A percentile compares a stretch with the other conserved stretches of the same genome.
These are phyloP conservation scores for Chlorella sorokiniana DNA, from an alignment of 139 green algal species.

Conservation along the genomic window DNA sequence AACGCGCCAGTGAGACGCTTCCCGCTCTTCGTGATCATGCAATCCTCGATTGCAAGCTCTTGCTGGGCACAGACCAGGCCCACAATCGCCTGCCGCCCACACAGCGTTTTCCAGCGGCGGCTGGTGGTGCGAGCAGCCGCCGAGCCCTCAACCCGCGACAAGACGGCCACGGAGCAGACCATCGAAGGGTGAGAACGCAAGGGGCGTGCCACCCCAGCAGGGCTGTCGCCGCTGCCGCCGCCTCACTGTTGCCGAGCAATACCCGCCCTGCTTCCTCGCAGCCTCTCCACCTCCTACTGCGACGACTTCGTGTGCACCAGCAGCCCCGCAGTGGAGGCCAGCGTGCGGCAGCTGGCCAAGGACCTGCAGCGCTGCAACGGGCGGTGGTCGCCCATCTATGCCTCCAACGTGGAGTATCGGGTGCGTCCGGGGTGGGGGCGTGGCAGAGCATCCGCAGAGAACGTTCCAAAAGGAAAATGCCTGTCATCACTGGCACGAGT, in stretches of 20 bases:
- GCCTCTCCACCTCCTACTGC: constrained; percentile 58
- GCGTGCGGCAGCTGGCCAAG: constrained; percentile 55
- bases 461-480: no score
- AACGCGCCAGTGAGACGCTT: no score
- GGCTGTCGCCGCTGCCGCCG: no score
- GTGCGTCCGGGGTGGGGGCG: not conserved
- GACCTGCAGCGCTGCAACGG: constrained; percentile 52
- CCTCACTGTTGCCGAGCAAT: no score
- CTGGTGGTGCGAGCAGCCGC: not conserved
- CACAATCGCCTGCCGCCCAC: no score
- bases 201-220: not conserved
- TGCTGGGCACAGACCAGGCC: no score
- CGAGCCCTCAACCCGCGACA: not conserved
- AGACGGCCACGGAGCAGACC: not conserved
- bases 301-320: constrained; percentile 79
- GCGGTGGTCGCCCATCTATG: constrained; percentile 44
- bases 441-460: no score
- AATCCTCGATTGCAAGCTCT: not conserved
- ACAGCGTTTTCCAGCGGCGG: not conserved
- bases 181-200: not conserved
- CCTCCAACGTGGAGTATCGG: constrained; percentile 47
- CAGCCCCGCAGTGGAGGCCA: constrained; percentile 70
- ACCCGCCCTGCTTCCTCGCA: not conserved
- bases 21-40: not conserved
- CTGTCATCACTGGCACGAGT: no score